Evolutionary conservation across 164 flowering plant species (phyloP).

Genomic region (Brasenia schreberi): DNA sequence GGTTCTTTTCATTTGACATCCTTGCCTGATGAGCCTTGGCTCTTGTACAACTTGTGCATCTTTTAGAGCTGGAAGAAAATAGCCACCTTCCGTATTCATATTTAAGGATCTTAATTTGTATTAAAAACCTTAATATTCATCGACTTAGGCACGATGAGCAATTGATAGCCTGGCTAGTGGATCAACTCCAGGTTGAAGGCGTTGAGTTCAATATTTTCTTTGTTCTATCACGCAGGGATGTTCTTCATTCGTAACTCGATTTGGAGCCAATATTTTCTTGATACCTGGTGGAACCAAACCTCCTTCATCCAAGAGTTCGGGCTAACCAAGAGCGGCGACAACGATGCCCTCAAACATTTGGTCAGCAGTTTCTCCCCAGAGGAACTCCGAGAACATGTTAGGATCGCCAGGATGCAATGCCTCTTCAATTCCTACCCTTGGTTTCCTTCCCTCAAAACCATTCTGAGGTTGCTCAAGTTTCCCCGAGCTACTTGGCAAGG

Average conservation of each 20-base stretch:
- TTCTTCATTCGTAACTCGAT: conserved; percentile 8
- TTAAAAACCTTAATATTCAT: no score
- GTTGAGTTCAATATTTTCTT: no score
- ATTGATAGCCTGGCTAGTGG: no score
- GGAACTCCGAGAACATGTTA: conserved; percentile 4
- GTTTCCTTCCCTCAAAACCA: conserved; percentile 11
- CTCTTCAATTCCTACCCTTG: conserved; percentile 15
- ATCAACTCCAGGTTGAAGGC: no score
- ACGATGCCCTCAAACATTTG: conserved; percentile 11
- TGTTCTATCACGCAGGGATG: conserved; percentile 1
- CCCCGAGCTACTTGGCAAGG: conserved; percentile 11
- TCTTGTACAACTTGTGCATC: no score
- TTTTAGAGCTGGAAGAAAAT: no score
- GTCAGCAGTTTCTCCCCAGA: conserved; percentile 2
- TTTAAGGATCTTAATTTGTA: no score
- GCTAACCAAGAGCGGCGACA: conserved; percentile 12
- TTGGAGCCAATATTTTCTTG: conserved; percentile 11
- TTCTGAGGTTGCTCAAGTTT: conserved; percentile 5
- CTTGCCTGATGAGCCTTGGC: no score
- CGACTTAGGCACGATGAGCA: no score
- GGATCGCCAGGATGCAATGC: conserved; percentile 12
- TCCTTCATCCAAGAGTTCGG: conserved; percentile 8
- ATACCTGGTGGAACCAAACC: conserved; percentile 17
- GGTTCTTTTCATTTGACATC: no score
- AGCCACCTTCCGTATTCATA: no score